Base-by-base conservation (phyloP, 495 filamentous ascomycete species). In the Tuber melanosporum region DNA sequence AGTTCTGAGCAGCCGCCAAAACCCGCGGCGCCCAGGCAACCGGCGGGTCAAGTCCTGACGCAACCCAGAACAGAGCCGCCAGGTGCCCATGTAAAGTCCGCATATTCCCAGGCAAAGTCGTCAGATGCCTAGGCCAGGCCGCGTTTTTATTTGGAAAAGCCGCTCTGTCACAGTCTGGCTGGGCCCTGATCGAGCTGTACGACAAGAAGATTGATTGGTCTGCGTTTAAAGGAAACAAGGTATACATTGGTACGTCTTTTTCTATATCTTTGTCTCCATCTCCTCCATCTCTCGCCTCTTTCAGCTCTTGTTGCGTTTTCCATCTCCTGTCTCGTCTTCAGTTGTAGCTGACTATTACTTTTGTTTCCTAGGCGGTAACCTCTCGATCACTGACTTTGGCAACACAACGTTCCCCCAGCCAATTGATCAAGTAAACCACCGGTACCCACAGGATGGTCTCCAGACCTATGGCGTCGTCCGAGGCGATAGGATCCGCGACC, bases 221-320 rank as follows among this genome's bases (percentile, higher is more conserved):
- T 47, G 49, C 71, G 0, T 75, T 76, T 49, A 72, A 49, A 0
- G 71, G 74, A 44, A 76, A 76, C 36, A 76, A 76, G 71, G 36
- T 76, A 20, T 76, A 76, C 12, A 2, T 76, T 71, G 71, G 74
- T 76, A 76, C 20, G 71, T 71, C 69, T 73, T 72, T 74, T 72
- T 10, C 39, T 3, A 74, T 76, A 62, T 3, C 71, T 76, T 74
- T 71, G 14, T 36, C 74, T 36, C n/a, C 10, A 1, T 75, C 12
- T 2, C 15, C 74, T 75, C 69, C 9, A 72, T 75, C 71, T 72
- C 74, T 72, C 74, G 0, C 22, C 0, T 75, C 26, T 0, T 45
- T 42, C 14, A 62, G 4, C n/a, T 62, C 52, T 62, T 10, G 0
- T 57, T 0, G 22, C 3, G 0, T 14, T 32, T 32, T 32, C n/a